These are phyloP conservation scores for Sporothrix protearum DNA, from an alignment of 2,329 filamentous ascomycete species.

Conservation along the genomic window DNA sequence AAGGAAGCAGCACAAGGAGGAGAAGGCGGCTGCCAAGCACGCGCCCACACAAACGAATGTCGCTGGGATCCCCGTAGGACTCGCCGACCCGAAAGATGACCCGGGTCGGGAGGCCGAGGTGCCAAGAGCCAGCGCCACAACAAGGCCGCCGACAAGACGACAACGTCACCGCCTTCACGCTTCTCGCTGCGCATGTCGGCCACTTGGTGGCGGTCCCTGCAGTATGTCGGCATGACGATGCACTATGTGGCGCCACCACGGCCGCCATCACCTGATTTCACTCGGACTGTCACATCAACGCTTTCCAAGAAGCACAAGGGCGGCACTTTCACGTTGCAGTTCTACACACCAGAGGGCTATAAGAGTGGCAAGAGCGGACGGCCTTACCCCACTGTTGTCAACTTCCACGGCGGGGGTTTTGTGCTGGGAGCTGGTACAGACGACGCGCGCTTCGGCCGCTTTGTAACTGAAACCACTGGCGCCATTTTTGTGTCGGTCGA, in stretches of 20 bases:
- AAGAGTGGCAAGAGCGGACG: slow-evolving; percentile 13
- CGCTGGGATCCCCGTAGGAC: slow-evolving; percentile 29
- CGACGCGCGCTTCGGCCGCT: slow-evolving; percentile 58
- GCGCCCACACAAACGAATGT: slow-evolving; percentile 23
- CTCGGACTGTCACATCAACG: slow-evolving; percentile 49
- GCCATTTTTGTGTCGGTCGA: slow-evolving; percentile 62
- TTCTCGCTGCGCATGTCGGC: slow-evolving; percentile 62
- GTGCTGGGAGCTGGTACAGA: slow-evolving; percentile 60
- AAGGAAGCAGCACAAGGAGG: background rate
- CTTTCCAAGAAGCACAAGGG: slow-evolving; percentile 32
- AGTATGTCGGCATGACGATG: slow-evolving; percentile 65
- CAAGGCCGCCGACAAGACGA: slow-evolving; percentile 16
- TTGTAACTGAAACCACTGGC: slow-evolving; percentile 46
- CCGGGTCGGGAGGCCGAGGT: slow-evolving; percentile 19
- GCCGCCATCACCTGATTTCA: slow-evolving; percentile 59
- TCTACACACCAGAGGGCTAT: slow-evolving; percentile 44
- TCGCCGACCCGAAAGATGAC: slow-evolving; percentile 23
- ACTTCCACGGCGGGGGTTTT: slow-evolving; percentile 67
- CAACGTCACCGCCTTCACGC: slow-evolving; percentile 42
- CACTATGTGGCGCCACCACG: slow-evolving; percentile 60
- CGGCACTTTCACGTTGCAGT: slow-evolving; percentile 40
- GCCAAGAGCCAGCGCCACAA: background rate
- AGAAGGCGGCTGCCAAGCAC: background rate
- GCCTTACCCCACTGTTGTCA: slow-evolving; percentile 54
- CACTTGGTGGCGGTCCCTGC: slow-evolving; percentile 62